Percentiles rank a stretch among this genome's conserved stretches.
These are phyloP conservation scores for Friedmanniomyces endolithicus DNA, from an alignment of 495 filamentous ascomycete species.

Conservation along the genomic window DNA sequence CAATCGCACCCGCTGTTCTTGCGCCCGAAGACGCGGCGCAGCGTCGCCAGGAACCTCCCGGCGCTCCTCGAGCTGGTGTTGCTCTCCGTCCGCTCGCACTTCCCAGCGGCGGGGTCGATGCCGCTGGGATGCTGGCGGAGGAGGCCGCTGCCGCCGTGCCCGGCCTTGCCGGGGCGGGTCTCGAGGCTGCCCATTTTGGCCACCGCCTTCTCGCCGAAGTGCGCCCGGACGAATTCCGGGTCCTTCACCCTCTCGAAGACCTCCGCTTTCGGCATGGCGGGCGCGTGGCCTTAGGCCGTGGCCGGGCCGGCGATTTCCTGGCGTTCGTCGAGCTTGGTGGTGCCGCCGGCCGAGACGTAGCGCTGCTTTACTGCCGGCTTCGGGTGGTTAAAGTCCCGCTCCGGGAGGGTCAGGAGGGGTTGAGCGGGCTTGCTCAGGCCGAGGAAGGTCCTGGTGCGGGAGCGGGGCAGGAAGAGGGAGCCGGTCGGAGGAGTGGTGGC, in stretches of 20 bases:
- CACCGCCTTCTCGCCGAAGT: constrained; percentile 9
- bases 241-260: constrained; percentile 1
- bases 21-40: constrained; percentile 1
- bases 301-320: constrained; percentile 7
- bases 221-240: constrained; percentile 4
- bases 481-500: too few species aligned
- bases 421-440: too few species aligned
- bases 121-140: too few species aligned
- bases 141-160: neutral
- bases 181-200: neutral
- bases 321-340: constrained; percentile 11
- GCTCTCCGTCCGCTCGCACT: constrained; percentile 5
- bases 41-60: neutral
- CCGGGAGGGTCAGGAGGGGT: too few species aligned
- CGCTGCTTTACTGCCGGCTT: constrained; percentile 13
- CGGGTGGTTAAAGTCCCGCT: constrained; percentile 10
- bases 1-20: too few species aligned
- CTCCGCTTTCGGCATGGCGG: constrained; percentile 3
- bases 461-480: too few species aligned
- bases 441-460: too few species aligned
- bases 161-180: too few species aligned
- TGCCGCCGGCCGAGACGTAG: constrained; percentile 20
- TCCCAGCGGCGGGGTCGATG: neutral
- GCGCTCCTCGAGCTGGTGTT: neutral
- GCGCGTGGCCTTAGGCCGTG: neutral